Conservation (phyloP, 2,329 filamentous ascomycete species). For the Grosmannia clavigera region DNA sequence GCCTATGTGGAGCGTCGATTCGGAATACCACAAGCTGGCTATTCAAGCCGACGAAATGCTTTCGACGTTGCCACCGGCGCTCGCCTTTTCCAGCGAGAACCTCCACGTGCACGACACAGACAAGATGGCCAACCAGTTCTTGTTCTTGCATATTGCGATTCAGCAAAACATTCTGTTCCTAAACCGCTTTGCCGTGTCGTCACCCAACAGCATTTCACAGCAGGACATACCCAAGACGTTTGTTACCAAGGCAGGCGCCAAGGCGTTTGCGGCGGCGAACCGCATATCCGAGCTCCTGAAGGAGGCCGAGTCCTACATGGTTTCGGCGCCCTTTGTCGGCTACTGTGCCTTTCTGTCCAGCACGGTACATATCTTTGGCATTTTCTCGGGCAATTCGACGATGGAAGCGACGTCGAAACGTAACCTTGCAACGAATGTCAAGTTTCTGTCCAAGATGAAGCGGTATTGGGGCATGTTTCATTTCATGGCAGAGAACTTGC, state of each 20-base stretch:
- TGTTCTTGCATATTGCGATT: conserved; percentile 81
- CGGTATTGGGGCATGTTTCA: conserved; percentile 98
- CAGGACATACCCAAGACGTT: conserved; percentile 68
- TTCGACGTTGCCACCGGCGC: conserved; percentile 51
- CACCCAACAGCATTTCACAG: conserved; percentile 49
- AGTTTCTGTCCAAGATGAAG: conserved; percentile 89
- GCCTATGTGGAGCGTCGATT: conserved; percentile 74
- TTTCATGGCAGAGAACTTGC: conserved; percentile 86
- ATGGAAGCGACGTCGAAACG: conserved; percentile 70
- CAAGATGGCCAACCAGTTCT: conserved; percentile 77
- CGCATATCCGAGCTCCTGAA: conserved; percentile 74
- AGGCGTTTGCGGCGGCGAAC: conserved; percentile 73
- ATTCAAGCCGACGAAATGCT: conserved; percentile 60
- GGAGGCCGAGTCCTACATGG: conserved; percentile 65
- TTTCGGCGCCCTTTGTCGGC: conserved; percentile 84
- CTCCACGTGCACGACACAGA: conserved; percentile 74
- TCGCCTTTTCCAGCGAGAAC: conserved; percentile 73
- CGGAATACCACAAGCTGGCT: conserved; percentile 59
- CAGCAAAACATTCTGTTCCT: conserved; percentile 87
- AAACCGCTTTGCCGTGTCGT: conserved; percentile 72
- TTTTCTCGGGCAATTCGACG: conserved; percentile 70
- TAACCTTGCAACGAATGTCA: conserved; percentile 77
- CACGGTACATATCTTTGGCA: conserved; percentile 86
- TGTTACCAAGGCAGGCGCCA: conserved; percentile 59
- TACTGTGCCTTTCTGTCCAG: conserved; percentile 91